Conservation (phyloP, 371 early-diverging fungal species). For the Dichotomocladium elegans region DNA sequence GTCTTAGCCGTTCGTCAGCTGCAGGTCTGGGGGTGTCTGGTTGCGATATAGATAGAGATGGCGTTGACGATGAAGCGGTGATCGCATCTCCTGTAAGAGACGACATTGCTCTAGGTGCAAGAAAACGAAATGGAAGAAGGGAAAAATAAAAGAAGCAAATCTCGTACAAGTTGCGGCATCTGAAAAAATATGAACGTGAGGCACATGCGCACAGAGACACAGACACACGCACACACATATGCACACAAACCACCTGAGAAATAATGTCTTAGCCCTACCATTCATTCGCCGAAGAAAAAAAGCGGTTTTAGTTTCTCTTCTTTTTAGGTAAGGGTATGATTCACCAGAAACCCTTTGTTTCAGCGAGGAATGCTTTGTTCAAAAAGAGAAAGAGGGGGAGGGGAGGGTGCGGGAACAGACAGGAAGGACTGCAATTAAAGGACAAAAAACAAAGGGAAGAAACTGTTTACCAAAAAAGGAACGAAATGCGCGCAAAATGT, state of each 20-base stretch:
- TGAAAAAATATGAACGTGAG: too few species aligned
- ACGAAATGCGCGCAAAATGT: slow-evolving; percentile 54
- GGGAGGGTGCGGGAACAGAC: not conserved
- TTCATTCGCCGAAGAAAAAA: too few species aligned
- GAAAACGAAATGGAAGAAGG: not conserved
- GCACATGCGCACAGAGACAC: too few species aligned
- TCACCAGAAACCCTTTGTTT: too few species aligned
- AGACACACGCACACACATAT: not conserved
- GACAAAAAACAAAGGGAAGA: not conserved
- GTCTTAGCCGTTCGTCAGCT: not conserved
- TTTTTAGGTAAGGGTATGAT: too few species aligned
- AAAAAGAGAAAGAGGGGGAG: not conserved
- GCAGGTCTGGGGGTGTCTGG: slow-evolving; percentile 1
- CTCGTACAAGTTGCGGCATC: too few species aligned
- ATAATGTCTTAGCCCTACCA: too few species aligned
- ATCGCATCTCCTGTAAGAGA: slow-evolving; percentile 1
- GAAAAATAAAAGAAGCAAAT: too few species aligned
- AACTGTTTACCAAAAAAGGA: not conserved
- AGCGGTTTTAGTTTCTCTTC: too few species aligned
- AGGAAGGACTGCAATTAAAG: not conserved
- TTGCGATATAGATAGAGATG: not conserved
- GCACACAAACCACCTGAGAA: too few species aligned
- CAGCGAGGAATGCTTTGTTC: not conserved
- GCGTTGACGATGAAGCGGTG: not conserved
- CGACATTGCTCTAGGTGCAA: not conserved